phyloP scores from a whole-genome alignment of 768 basidiomycete species.

The Mycena polygramma region DNA sequence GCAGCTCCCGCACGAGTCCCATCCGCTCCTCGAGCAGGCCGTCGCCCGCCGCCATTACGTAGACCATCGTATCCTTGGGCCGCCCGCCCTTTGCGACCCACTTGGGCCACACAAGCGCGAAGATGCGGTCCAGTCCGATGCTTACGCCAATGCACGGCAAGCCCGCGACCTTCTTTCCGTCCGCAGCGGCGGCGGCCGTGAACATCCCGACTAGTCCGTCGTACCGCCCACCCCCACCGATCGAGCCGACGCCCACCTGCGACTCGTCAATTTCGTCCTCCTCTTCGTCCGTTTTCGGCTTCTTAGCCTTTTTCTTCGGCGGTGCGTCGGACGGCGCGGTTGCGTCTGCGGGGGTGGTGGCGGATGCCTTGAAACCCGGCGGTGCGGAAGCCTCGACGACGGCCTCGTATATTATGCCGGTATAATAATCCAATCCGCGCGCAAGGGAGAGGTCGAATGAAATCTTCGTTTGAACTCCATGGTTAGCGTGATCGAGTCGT shows the following conservation, averaged over 20 bases:
- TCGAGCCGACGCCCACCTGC: constrained; percentile 96
- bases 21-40: constrained; percentile 90
- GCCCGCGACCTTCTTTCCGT: constrained; percentile 71
- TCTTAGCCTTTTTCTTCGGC: constrained; percentile 56
- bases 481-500: not conserved
- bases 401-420: constrained; percentile 98
- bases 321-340: constrained; percentile 48
- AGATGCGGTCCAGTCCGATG: constrained; percentile 94
- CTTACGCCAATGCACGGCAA: constrained; percentile 94
- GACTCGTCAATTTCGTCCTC: constrained; percentile 91
- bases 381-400: constrained; percentile 94
- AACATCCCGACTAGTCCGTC: constrained; percentile 96
- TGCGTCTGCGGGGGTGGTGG: constrained; percentile 48
- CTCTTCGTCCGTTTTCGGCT: constrained; percentile 55
- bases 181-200: constrained; percentile 81
- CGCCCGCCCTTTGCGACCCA: constrained; percentile 85
- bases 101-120: constrained; percentile 90
- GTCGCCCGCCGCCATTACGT: constrained; percentile 92
- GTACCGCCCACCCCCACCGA: constrained; percentile 98
- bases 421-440: constrained; percentile 98
- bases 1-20: constrained; percentile 79
- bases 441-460: constrained; percentile 98
- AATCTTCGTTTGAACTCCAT: constrained; percentile 62
- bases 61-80: constrained; percentile 93
- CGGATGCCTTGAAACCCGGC: constrained; percentile 77